Percentiles rank a stretch among this genome's conserved stretches.
Conservation (phyloP, 225 moss, liverwort and hornwort genomes). For the Pseudoscleropodium purum region DNA sequence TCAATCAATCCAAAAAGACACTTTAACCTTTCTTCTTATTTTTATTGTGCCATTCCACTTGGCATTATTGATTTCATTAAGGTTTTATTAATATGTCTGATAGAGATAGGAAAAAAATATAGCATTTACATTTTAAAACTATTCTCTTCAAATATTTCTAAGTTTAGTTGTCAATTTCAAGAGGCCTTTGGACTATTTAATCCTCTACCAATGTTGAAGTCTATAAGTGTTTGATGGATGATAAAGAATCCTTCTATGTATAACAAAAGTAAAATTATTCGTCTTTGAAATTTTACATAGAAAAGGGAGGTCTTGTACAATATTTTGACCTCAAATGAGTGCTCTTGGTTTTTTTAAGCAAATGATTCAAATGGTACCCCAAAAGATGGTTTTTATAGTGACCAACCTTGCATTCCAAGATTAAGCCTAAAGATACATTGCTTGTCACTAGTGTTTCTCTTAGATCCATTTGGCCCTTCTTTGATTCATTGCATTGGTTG, state of each 20-base stretch:
- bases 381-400: not conserved
- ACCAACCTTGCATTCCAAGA: too few species aligned
- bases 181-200: not conserved
- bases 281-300: not conserved
- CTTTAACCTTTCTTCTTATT: not conserved
- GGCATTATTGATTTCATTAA: not conserved
- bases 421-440: not conserved
- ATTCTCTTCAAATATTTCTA: not conserved
- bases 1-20: fast-evolving
- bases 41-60: not conserved
- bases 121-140: not conserved
- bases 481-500: too few species aligned
- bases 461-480: fast-evolving
- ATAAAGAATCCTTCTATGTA: not conserved
- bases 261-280: fast-evolving
- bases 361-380: fast-evolving
- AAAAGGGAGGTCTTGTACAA: fast-evolving
- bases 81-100: too few species aligned
- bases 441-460: not conserved
- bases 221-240: not conserved
- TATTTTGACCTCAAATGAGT: not conserved
- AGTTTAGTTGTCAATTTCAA: fast-evolving
- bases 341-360: not conserved
- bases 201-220: fast-evolving
- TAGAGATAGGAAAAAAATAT: not conserved